phyloP scores from a whole-genome alignment of 1,284 basidiomycete species.

The Cryptococcus neoformans region DNA sequence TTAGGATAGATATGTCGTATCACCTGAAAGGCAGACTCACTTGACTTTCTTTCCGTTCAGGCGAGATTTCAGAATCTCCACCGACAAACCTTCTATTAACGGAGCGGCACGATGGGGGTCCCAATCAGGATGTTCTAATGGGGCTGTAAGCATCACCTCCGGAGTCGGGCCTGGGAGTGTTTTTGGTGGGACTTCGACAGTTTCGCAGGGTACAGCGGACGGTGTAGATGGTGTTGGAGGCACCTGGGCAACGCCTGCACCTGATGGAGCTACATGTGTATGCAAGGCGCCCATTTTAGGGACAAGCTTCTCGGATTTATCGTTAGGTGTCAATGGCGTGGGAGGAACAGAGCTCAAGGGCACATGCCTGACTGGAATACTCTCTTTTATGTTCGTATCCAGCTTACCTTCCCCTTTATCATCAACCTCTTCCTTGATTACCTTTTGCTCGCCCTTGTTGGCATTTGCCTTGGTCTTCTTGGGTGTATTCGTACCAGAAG shows the following conservation, averaged over 20 bases:
- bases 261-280: constrained; percentile 5
- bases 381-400: constrained; percentile 8
- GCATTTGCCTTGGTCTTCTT: constrained; percentile 52
- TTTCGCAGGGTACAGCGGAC: constrained; percentile 10
- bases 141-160: constrained; percentile 35
- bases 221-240: constrained; percentile 20
- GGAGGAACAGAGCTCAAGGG: constrained; percentile 14
- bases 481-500: constrained; percentile 36
- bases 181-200: constrained; percentile 12
- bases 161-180: constrained; percentile 21
- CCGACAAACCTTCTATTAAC: constrained; percentile 62
- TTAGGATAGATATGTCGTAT: neutral
- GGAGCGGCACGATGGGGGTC: constrained; percentile 40
- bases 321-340: constrained; percentile 22
- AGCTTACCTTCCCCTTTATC: constrained; percentile 27
- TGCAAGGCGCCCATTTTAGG: constrained; percentile 9
- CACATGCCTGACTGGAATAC: constrained; percentile 6
- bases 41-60: constrained; percentile 77
- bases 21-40: constrained; percentile 48
- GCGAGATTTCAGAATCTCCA: constrained; percentile 61
- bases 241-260: neutral
- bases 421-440: constrained; percentile 8
- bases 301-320: neutral
- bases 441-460: constrained; percentile 25
- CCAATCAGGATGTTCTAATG: constrained; percentile 22